phyloP scores from a whole-genome alignment of 345 rosid genomes.

The Acer yangbiense region DNA sequence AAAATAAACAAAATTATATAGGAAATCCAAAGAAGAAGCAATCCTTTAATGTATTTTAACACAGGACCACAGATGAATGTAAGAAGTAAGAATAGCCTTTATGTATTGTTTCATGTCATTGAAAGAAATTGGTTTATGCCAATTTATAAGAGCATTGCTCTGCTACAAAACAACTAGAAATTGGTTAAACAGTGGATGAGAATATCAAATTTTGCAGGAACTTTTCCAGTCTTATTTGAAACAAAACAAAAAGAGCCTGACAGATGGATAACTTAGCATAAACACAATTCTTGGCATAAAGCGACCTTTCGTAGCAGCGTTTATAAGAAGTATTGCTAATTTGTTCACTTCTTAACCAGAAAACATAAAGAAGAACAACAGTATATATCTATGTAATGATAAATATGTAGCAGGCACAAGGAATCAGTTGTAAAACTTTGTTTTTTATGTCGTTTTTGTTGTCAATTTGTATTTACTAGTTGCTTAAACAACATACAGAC shows the following conservation, averaged over 20 bases:
- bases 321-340: constrained; percentile 8
- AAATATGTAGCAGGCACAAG: neutral
- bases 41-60: too few species aligned
- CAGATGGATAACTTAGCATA: neutral
- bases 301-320: neutral
- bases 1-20: too few species aligned
- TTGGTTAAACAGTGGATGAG: too few species aligned
- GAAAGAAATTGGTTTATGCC: too few species aligned
- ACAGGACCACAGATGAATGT: too few species aligned
- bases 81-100: too few species aligned
- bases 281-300: neutral
- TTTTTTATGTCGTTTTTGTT: neutral
- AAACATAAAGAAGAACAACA: constrained; percentile 3
- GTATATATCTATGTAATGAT: constrained; percentile 11
- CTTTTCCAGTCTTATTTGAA: neutral
- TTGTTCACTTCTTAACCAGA: constrained; percentile 8
- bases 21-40: too few species aligned
- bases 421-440: constrained; percentile 10
- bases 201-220: neutral
- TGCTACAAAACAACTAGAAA: too few species aligned
- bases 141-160: too few species aligned
- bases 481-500: too few species aligned
- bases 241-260: neutral
- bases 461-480: neutral
- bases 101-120: too few species aligned